A percentile compares a stretch with the other conserved stretches of the same genome.
These are phyloP conservation scores for Rhodocollybia butyracea DNA, from an alignment of 768 basidiomycete species.

Conservation along the genomic window DNA sequence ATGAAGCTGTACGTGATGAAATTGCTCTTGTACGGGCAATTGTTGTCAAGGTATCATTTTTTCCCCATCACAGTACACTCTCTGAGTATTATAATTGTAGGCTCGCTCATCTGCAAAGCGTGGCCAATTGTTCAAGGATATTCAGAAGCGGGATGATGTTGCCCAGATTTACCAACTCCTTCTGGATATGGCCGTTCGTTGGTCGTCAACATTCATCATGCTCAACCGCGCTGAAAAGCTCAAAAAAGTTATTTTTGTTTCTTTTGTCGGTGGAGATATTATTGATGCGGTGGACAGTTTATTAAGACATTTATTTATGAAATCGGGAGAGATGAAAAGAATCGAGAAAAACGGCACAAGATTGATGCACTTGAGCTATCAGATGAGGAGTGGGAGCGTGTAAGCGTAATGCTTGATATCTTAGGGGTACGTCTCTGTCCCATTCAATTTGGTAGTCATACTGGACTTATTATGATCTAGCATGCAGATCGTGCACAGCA, in stretches of 20 bases:
- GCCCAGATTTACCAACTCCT: constrained; percentile 13
- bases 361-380: constrained; percentile 15
- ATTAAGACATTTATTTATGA: constrained; percentile 21
- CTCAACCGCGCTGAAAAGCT: constrained; percentile 16
- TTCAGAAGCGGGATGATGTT: constrained; percentile 14
- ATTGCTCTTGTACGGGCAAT: constrained; percentile 14
- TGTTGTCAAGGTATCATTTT: constrained; percentile 19
- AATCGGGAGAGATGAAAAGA: constrained; percentile 15
- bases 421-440: constrained; percentile 13
- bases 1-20: constrained; percentile 15
- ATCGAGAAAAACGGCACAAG: constrained; percentile 12
- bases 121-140: constrained; percentile 19
- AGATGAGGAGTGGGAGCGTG: constrained; percentile 19
- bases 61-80: background rate
- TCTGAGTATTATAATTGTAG: constrained; percentile 8
- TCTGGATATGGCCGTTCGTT: constrained; percentile 23
- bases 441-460: background rate
- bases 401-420: constrained; percentile 16
- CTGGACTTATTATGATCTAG: constrained; percentile 12
- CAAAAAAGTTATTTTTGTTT: constrained; percentile 14
- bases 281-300: constrained; percentile 6
- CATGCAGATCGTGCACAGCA: constrained; percentile 28
- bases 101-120: constrained; percentile 18
- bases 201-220: constrained; percentile 25
- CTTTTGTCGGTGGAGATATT: background rate